Base-by-base conservation (phyloP, 192 early-diverging fungal species). In the Coemansia sp. region DNA sequence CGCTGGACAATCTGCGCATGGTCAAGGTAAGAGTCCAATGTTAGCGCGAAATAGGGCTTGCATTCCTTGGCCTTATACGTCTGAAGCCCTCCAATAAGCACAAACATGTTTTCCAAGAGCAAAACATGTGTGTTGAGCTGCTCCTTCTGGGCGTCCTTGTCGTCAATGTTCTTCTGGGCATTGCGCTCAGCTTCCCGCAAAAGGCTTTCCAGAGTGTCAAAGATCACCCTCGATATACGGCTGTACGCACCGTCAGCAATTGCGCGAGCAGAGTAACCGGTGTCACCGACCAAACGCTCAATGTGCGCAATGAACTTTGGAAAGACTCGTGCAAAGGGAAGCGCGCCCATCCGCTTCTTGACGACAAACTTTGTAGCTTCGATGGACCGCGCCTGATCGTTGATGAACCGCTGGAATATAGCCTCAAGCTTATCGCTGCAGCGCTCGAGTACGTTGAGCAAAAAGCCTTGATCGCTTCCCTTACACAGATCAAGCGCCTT, bases 71-170 rank as follows among this genome's bases (percentile, higher is more conserved):
- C 81, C 65, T 91, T 91, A 61, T 88, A 87, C 2, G 85, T 81
- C 54, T 91, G 85, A 6, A 97, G 61, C 11, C 89, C 93, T 1
- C 86, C 84, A 52, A 92, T 86, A 64, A 97, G 92, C 58, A 93
- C 88, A 75, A 96, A 94, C 94, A 96, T 93, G 66, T 98, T 98
- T 72, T 97, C 96, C 57, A 95, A 75, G 30, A 84, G 85, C 65
- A 94, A 74, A 29, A 94, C 92, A 65, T 92, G 91, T 1, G 91
- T 87, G 74, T 98, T 94, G 48, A 96, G 82, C 65, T 91, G 88
- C 55, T 91, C 92, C 70, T 91, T 91, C 19, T 74, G 72, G 36
- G 74, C 79, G 41, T 90, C 86, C 76, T 94, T 93, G 54, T 94
- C 94, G 57, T 92, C 94, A n/a, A 75, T 79, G 25, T 86, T 73